Base-by-base conservation (phyloP, 78 protist species). In the Pigoraptor vietnamica region DNA sequence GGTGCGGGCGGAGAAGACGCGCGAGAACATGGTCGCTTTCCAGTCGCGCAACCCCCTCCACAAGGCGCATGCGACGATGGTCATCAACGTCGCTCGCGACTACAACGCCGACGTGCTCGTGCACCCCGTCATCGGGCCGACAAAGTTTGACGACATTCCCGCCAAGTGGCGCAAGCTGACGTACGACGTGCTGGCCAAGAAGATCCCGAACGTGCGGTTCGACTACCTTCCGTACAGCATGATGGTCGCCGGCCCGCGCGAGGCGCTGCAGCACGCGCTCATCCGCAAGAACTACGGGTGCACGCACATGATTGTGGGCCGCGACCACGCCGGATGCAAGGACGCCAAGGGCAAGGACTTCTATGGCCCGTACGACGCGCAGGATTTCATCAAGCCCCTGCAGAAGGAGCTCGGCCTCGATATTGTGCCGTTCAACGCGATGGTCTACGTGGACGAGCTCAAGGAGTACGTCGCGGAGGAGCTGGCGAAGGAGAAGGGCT, bases 11-110 rank as follows among this genome's bases (percentile, higher is more conserved):
- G 88, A 67, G 33, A 90, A 38, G 24, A 90, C 37, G 0, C 88
- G 92, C n/a, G 93, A 94, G 93, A 94, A 94, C 86, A 91, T 98
- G 36, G 97, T 95, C 56, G 98, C 98, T 21, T 95, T 97, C 95
- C 98, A 97, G 95, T 93, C 96, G 88, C 96, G 99, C 84, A 98
- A 98, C 94, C 99, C 99, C 48, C 95, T 98, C 89, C 99, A 98
- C 94, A 90, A 98, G 40, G 98, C 98, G 1, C 99, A 96, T 88
- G 91, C 87, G 91, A 94, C 94, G 94, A 94, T 96, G 90, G 92
- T 93, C 95, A 81, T 95, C 39, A 91, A 94, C 33, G 96, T 94
- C 37, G 95, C 95, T 25, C 94, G 89, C 9, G 95, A 93, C 40
- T 39, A 86, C 48, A 40, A 92, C 67, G 97, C 90, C 21, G 92